Evolutionary conservation across 805 yeast species (phyloP).

Genomic region (Candida yuanshanica): DNA sequence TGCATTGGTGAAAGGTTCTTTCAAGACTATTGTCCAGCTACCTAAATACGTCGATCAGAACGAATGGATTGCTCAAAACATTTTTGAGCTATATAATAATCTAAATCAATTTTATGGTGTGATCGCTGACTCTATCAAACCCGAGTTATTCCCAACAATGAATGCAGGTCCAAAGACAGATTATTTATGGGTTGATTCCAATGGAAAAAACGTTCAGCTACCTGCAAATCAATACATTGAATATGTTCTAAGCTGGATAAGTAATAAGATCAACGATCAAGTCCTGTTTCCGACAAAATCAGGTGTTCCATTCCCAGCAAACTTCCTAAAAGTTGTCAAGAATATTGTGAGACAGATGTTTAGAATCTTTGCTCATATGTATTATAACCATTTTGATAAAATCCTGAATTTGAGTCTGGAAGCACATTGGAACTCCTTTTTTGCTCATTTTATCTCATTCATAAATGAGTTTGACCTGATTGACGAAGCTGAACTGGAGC

Average conservation of each 20-base stretch:
- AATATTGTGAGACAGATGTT: conserved; percentile 90
- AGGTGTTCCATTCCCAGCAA: conserved; percentile 85
- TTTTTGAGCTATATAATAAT: conserved; percentile 83
- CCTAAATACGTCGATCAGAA: conserved; percentile 93
- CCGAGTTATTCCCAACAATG: conserved; percentile 89
- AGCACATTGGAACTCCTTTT: conserved; percentile 97
- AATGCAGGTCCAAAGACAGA: conserved; percentile 91
- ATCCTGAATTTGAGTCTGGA: conserved; percentile 87
- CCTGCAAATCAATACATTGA: conserved; percentile 95
- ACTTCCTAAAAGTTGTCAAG: conserved; percentile 74
- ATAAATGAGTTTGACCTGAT: conserved; percentile 77
- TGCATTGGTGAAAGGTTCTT: conserved; percentile 93
- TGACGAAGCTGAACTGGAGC: conserved; percentile 74
- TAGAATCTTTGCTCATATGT: conserved; percentile 91
- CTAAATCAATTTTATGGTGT: conserved; percentile 85
- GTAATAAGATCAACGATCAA: conserved; percentile 83
- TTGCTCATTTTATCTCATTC: conserved; percentile 89
- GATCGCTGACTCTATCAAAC: conserved; percentile 86
- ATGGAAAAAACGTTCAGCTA: conserved; percentile 73
- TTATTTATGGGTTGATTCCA: conserved; percentile 82
- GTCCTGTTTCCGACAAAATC: conserved; percentile 85
- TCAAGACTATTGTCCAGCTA: conserved; percentile 88
- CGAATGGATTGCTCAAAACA: conserved; percentile 93
- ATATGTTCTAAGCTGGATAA: conserved; percentile 85
- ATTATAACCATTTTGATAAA: conserved; percentile 91